phyloP scores from a whole-genome alignment of 352 stramenopile genomes.

The Thalassiosira exigua region DNA sequence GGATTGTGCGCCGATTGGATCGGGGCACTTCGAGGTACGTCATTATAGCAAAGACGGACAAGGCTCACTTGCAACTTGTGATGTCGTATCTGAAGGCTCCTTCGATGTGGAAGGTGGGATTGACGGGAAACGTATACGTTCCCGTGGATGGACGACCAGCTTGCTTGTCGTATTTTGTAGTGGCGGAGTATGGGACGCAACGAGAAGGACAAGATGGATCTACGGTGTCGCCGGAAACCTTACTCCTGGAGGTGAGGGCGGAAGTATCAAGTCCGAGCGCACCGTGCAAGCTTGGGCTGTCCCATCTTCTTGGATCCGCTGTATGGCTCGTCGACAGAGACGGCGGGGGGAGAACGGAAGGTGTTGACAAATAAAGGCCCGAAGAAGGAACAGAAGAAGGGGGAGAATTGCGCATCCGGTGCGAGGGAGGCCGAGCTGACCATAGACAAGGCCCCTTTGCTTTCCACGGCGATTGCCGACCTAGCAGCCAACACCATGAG shows the following conservation, averaged over 20 bases:
- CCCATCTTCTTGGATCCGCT: slow-evolving; percentile 70
- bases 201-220: too few species aligned
- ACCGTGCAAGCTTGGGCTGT: slow-evolving; percentile 61
- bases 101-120: background rate
- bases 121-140: slow-evolving; percentile 42
- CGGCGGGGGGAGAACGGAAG: too few species aligned
- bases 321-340: too few species aligned
- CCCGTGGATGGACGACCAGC: slow-evolving; percentile 61
- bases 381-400: slow-evolving; percentile 28
- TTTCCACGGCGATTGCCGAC: slow-evolving; percentile 13
- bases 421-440: too few species aligned
- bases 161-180: slow-evolving; percentile 61
- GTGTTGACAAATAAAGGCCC: background rate
- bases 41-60: slow-evolving; percentile 77
- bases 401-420: background rate
- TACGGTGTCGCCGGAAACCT: slow-evolving; percentile 2
- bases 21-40: slow-evolving; percentile 72
- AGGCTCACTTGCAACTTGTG: slow-evolving; percentile 66
- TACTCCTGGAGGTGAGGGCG: slow-evolving; percentile 64
- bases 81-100: background rate
- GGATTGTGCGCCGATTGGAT: slow-evolving; percentile 80
- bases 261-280: slow-evolving; percentile 82
- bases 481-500: slow-evolving; percentile 2
- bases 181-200: slow-evolving; percentile 40
- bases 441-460: background rate